Base-by-base conservation (phyloP, 2,329 filamentous ascomycete genomes). In the Berkeleyomyces rouxiae region DNA sequence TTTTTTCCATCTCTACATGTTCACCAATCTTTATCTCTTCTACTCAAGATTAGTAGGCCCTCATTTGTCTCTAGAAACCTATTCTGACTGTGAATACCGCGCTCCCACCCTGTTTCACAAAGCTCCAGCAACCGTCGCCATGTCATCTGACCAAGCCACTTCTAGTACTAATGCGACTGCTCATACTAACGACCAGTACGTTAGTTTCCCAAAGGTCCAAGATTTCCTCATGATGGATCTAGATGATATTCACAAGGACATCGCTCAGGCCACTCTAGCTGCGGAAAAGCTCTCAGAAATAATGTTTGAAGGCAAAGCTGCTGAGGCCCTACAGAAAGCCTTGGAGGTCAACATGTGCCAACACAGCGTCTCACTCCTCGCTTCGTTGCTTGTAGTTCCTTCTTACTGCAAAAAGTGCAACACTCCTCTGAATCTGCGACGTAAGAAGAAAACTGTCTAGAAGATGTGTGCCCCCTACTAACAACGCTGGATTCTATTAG, bases 181-280 rank as follows among this genome's bases (percentile, higher is more conserved):
- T 46, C 43, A 3, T n/a, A 7, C 43, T 11, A n/a, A 13, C 13
- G 23, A 57, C 3, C n/a, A 47, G 13, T 46, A 36, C 40, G 36
- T 42, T 23, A 53, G 46, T 23, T 61, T 61, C 47, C 60, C 60
- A 7, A 3, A 42, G 4, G 40, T 57, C 39, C 16, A 61, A 33
- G 60, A 53, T 9, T 61, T 61, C 23, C 7, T 46, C 11, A 55
- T 44, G 23, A 33, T 43, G 39, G 60, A 61, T 6, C 23, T 55
- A 39, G 39, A 61, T 16, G 60, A 55, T 37, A 37, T 46, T 39
- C 60, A 61, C 43, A 55, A 57, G 39, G 39, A 57, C 6, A 13
- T 57, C 4, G 0, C 39, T 11, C 7, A 59, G 33, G 44, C 46
- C 37, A 33, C 55, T 64, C 64, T 65, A 63, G 59, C 65, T 63